Percentiles rank a stretch among this genome's conserved stretches.
phyloP scores from a whole-genome alignment of 495 filamentous ascomycete genomes.

The Pseudevernia furfuracea region DNA sequence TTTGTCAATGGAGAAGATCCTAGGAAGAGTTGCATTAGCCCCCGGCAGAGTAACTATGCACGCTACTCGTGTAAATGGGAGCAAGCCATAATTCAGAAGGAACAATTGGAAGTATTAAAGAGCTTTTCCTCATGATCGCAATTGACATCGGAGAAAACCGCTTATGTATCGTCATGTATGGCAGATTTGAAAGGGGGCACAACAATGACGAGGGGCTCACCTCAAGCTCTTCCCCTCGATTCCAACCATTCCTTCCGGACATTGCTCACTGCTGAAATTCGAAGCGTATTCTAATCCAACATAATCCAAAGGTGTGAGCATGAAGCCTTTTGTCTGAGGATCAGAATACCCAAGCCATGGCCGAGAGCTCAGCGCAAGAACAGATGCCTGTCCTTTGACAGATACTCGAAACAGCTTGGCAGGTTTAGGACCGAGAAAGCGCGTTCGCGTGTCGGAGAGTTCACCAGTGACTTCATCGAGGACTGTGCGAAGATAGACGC shows the following conservation, averaged over 20 bases:
- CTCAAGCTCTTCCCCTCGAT: constrained; percentile 84
- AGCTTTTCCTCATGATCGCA: constrained; percentile 45
- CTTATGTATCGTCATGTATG: constrained; percentile 60
- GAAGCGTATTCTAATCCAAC: constrained; percentile 85
- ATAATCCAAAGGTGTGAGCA: constrained; percentile 86
- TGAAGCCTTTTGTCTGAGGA: constrained; percentile 71
- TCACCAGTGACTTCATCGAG: constrained; percentile 92
- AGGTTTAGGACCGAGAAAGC: constrained; percentile 83
- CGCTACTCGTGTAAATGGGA: neutral
- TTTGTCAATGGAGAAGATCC: constrained; percentile 86
- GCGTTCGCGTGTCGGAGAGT: constrained; percentile 84
- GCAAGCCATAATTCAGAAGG: constrained; percentile 50
- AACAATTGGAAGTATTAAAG: constrained; percentile 63
- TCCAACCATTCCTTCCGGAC: constrained; percentile 88
- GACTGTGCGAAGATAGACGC: constrained; percentile 89
- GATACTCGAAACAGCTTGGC: constrained; percentile 81
- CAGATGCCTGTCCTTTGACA: constrained; percentile 75
- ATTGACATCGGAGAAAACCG: constrained; percentile 39
- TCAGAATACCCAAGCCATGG: constrained; percentile 92
- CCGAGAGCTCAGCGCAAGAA: constrained; percentile 81
- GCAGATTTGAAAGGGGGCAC: constrained; percentile 25
- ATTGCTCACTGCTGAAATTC: constrained; percentile 92
- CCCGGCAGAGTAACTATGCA: constrained; percentile 6
- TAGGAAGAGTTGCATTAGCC: constrained; percentile 37
- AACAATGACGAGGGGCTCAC: constrained; percentile 47